These are phyloP conservation scores for Lentinula raphanica DNA, from an alignment of 768 basidiomycete genomes.

Conservation along the genomic window DNA sequence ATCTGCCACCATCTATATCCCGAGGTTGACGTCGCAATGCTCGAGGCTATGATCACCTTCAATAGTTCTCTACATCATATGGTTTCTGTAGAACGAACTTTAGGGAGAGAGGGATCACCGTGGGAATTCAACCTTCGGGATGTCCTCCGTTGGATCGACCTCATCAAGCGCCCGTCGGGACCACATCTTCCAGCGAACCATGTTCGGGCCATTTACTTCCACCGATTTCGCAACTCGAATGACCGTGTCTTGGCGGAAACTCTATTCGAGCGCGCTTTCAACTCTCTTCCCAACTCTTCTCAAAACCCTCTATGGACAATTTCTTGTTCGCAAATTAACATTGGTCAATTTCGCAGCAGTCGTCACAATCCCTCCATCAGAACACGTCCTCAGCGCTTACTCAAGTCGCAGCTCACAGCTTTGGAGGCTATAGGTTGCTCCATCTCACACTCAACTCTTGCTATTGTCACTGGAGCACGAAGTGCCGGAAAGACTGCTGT, in stretches of 20 bases:
- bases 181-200: constrained; percentile 47
- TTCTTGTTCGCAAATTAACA: constrained; percentile 46
- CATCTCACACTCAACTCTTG: constrained; percentile 74
- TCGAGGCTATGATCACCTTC: constrained; percentile 78
- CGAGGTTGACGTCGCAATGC: constrained; percentile 40
- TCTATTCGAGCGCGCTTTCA: constrained; percentile 54
- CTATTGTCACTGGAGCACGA: constrained; percentile 77
- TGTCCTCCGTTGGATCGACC: constrained; percentile 77
- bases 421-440: constrained; percentile 75
- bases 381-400: constrained; percentile 41
- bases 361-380: constrained; percentile 32
- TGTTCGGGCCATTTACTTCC: constrained; percentile 71
- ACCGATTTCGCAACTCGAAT: constrained; percentile 72
- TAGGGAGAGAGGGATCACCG: constrained; percentile 78
- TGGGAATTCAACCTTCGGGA: constrained; percentile 99
- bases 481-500: constrained; percentile 77
- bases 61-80: constrained; percentile 67
- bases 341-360: constrained; percentile 54
- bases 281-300: constrained; percentile 17
- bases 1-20: constrained; percentile 78
- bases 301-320: constrained; percentile 34
- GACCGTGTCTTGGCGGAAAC: constrained; percentile 54
- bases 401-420: constrained; percentile 58
- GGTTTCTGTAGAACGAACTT: constrained; percentile 55
- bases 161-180: constrained; percentile 35